A percentile compares a stretch with the other conserved stretches of the same genome.
These are phyloP conservation scores for Zymoseptoria brevis DNA, from an alignment of 2,329 filamentous ascomycete species.

Conservation along the genomic window DNA sequence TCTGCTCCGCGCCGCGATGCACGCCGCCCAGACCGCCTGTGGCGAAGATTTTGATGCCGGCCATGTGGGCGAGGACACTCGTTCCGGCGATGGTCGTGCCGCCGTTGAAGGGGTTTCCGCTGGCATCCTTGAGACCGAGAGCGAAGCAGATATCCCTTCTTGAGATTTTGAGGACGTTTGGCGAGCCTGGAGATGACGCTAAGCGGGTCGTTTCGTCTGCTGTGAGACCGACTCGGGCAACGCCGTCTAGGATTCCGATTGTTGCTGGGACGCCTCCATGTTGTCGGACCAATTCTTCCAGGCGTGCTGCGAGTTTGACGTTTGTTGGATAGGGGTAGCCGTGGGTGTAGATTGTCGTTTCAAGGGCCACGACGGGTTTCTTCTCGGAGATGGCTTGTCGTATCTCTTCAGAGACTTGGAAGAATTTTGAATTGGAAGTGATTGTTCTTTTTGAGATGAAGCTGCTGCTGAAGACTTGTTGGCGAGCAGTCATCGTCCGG, in stretches of 20 bases:
- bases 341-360: conserved; percentile 96
- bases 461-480: background rate
- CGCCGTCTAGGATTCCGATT: conserved; percentile 76
- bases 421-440: conserved; percentile 25
- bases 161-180: conserved; percentile 71
- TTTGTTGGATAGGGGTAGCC: conserved; percentile 66
- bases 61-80: conserved; percentile 78
- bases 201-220: conserved; percentile 66
- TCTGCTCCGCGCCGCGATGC: conserved; percentile 76
- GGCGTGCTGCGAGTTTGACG: conserved; percentile 64
- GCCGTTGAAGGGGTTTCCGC: conserved; percentile 65
- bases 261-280: conserved; percentile 84
- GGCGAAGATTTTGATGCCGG: conserved; percentile 86
- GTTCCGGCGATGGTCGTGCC: conserved; percentile 92
- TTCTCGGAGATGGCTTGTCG: conserved; percentile 63
- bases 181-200: conserved; percentile 45
- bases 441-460: conserved; percentile 2
- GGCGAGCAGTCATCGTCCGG: conserved; percentile 1
- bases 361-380: conserved; percentile 81
- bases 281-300: conserved; percentile 72
- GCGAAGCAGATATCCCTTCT: conserved; percentile 79
- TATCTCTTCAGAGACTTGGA: conserved; percentile 76
- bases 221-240: conserved; percentile 70
- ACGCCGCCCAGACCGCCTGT: conserved; percentile 93
- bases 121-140: conserved; percentile 61